phyloP scores from a whole-genome alignment of 768 basidiomycete genomes.

The Psilocybe sp. region DNA sequence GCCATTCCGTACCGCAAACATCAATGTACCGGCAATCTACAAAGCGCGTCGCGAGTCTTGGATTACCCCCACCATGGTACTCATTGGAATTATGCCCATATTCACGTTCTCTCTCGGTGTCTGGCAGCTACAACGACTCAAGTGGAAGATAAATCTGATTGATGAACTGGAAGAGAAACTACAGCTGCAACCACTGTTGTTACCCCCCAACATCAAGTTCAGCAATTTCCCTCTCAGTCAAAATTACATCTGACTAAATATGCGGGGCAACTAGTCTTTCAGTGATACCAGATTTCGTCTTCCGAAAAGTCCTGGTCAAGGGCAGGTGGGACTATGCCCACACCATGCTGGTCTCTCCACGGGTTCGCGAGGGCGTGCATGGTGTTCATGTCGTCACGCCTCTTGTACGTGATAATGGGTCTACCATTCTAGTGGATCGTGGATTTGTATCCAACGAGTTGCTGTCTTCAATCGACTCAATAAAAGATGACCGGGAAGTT shows the following conservation, averaged over 20 bases:
- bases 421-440: constrained; percentile 88
- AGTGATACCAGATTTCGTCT: constrained; percentile 85
- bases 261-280: constrained; percentile 41
- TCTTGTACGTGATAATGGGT: constrained; percentile 71
- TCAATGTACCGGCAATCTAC: constrained; percentile 46
- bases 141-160: constrained; percentile 94
- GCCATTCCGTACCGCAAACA: constrained; percentile 15
- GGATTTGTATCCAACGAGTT: constrained; percentile 78
- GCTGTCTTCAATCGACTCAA: constrained; percentile 23
- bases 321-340: constrained; percentile 81
- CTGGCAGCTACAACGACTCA: constrained; percentile 91
- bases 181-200: constrained; percentile 66
- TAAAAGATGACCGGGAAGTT: constrained; percentile 52
- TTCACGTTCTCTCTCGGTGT: constrained; percentile 87
- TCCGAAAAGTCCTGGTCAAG: constrained; percentile 75
- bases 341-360: constrained; percentile 79
- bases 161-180: constrained; percentile 93
- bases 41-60: constrained; percentile 57
- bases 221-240: constrained; percentile 15
- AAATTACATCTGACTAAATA: constrained; percentile 12
- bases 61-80: constrained; percentile 66
- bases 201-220: constrained; percentile 85
- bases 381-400: constrained; percentile 91
- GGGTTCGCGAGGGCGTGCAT: constrained; percentile 83
- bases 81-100: constrained; percentile 84